Base-by-base conservation (phyloP, 1,284 basidiomycete species). In the Ceratobasidium papillatum region DNA sequence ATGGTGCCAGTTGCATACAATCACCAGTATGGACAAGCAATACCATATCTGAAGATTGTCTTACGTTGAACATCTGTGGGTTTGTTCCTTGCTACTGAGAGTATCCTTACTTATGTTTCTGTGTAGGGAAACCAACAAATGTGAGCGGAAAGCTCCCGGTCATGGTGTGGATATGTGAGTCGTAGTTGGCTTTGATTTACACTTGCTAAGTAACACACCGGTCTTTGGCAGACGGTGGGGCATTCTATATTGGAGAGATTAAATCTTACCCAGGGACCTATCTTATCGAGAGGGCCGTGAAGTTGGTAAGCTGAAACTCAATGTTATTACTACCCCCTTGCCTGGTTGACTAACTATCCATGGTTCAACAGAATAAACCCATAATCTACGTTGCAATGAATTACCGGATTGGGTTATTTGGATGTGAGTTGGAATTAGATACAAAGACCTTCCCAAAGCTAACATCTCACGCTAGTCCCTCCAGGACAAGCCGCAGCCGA, bases 381-480 rank as follows among this genome's bases (percentile, higher is more conserved):
- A 77, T 79, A 49, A 77, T 82, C 51, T 78, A 80, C n/a, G 80
- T 80, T 4, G 76, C 81, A 0, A 74, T 80, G 75, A 81, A 82
- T 75, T 81, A 81, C 77, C 77, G 81, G 38, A 3, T 71, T n/a
- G 68, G 68, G n/a, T 8, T 71, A 4, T 71, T 32, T 25, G 68
- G 68, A 49, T 71, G 68, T 71, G 30, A 61, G 56, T 59, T 17
- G 80, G 8, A 27, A 32, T n/a, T 47, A 47, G 9, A 47, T 11
- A 7, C 19, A 3, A 12, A 4, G 8, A 47, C 9, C 19, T 47
- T 47, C 45, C 19, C 7, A 8, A 8, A 25, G n/a, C 51, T 32
- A 41, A 74, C 77, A 76, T 69, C 12, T 77, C 19, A 3, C 19
- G 80, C n/a, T 72, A 80, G 79, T 64, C 75, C 80, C 34, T 71